Evolutionary conservation across 345 rosid species (phyloP), one percentile per base, ranked within the genome.

Genomic region (Citrus trifoliata): DNA sequence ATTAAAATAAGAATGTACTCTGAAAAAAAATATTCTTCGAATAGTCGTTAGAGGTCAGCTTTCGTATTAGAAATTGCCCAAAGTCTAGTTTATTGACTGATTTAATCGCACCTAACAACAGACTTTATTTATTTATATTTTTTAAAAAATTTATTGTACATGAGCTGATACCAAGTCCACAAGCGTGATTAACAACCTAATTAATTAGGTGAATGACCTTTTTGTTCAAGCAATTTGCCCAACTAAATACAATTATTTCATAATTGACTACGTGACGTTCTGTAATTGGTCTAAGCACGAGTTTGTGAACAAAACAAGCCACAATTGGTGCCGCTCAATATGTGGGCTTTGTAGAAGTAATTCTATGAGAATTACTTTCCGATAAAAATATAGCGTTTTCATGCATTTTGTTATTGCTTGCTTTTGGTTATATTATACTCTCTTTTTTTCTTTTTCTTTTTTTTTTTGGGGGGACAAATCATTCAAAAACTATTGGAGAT

Each of bases 311-410:
- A 48, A 81, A 19, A 19, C 25, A 33, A 81, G 28, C 80, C 75
- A 77, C 60, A 73, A 81, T 81, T 76, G 77, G 30, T 61, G 66
- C 69, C 80, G 64, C 51, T 73, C 21, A 67, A 67, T 61, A 51
- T 21, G 68, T 21, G 58, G 5, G 16, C 63, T 42, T 42, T 24
- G 14, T 13, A 1, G 3, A 21, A 46, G 53, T 18, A 53, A 53
- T 53, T 53, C 58, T 4, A 19, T 53, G 22, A 53, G 58, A 18
- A 53, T 19, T 53, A 18, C 5, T 53, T 53, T 53, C 7, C 2
- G 22, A 18, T 18, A 53, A 18, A 46, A 53, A 0, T 53, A 53
- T 16, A 53, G 58, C 58, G 58, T 53, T 53, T 53, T 53, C 58
- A 53, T 6, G 58, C 58, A 53, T 18, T 18, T 19, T 53, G 58